Evolutionary conservation across 108 stramenopile species (phyloP), one percentile per base, ranked within the genome.

Genomic region (Skeletonema marinoi): DNA sequence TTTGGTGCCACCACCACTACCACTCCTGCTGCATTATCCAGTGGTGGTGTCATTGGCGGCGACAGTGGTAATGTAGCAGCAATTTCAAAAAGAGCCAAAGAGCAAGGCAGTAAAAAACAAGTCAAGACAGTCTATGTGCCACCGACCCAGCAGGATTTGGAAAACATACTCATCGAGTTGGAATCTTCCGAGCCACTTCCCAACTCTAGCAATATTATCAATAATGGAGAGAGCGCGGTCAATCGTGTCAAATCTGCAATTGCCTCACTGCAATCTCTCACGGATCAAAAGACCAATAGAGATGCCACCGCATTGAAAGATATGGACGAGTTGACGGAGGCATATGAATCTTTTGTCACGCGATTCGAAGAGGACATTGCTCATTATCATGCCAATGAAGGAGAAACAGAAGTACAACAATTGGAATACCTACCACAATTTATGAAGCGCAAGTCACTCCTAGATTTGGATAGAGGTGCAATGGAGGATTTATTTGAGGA

Each of bases 141-240:
- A 50, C 80, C 80, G 2, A 64, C 69, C 4, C 54, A 66, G 39
- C 51, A 70, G 17, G 80, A 81, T 59, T 71, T 81, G 65, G 59
- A 64, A 48, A 56, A 65, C 10, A 30, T 81, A 5, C 74, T 69
- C 6, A 42, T 50, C 48, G 74, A 81, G 60, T 21, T 75, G n/a
- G 69, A 74, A 30, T 61, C 54, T 9, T 67, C 66, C 71, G 67
- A 68, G 10, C 33, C 59, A 29, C 25, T 69, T 25, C 75, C 67
- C 6, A 36, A 35, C 44, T 33, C 19, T 8, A 30, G 2, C 29
- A 12, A n/a, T 11, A 32, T 41, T 16, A 32, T 54, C 36, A 21
- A 48, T 3, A 32, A 63, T 12, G n/a, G 44, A 1, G 58, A 42
- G 33, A 58, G 60, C n/a, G 30, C 66, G 13, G 41, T 29, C 19